Percentiles rank a stretch among this genome's conserved stretches.
Evolutionary conservation across 257 asterid genomes (phyloP).

Genomic region (Primulina huaijiensis): DNA sequence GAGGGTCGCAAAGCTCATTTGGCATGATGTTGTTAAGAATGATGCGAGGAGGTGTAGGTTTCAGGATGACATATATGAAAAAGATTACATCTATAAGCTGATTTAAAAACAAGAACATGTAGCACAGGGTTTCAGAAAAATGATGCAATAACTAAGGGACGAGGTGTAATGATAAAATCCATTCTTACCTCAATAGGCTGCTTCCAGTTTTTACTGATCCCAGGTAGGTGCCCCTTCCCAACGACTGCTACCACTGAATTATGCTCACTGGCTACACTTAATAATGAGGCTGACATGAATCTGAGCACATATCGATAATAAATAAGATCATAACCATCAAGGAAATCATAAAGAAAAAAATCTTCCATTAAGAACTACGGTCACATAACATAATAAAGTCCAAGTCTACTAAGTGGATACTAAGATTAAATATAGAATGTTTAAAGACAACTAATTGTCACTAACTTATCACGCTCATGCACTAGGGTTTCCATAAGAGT

Average conservation of each 20-base stretch:
- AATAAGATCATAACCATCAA: neutral
- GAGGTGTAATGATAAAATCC: neutral
- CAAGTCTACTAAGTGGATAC: neutral
- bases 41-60: neutral
- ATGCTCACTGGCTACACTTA: conserved; percentile 70
- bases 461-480: conserved; percentile 90
- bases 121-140: neutral
- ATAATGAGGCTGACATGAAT: conserved; percentile 73
- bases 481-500: conserved; percentile 94
- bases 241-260: conserved; percentile 89
- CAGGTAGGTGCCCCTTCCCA: conserved; percentile 87
- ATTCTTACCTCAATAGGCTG: conserved; percentile 76
- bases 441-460: neutral
- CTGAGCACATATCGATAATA: conserved; percentile 29
- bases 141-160: neutral
- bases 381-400: neutral
- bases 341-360: conserved; percentile 6
- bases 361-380: neutral
- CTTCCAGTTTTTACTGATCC: conserved; percentile 76
- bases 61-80: neutral
- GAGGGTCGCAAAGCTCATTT: neutral
- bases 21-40: neutral
- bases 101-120: neutral
- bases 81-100: neutral
- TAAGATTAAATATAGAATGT: neutral